A percentile compares a stretch with the other conserved stretches of the same genome.
Evolutionary conservation across 148 eudicot species (phyloP).

Genomic region (Limonium bicolor): DNA sequence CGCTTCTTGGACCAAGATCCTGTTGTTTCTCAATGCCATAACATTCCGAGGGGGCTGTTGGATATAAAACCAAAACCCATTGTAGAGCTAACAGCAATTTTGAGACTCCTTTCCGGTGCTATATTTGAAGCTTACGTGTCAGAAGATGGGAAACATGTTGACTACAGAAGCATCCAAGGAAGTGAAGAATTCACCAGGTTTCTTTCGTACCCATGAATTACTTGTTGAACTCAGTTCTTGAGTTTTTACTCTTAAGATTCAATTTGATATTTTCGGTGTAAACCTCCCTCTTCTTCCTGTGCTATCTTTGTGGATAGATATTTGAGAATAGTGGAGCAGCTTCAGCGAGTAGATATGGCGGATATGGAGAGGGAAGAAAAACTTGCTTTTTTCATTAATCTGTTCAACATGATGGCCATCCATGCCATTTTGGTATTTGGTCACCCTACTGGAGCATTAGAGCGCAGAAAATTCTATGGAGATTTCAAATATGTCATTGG

Average conservation of each 20-base stretch:
- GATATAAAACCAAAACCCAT: constrained; percentile 35
- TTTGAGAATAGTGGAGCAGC: constrained; percentile 36
- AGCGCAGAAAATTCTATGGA: constrained; percentile 28
- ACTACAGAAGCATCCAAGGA: constrained; percentile 43
- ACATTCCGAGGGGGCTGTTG: constrained; percentile 31
- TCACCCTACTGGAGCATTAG: constrained; percentile 32
- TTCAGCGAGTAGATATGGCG: constrained; percentile 27
- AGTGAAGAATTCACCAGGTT: constrained; percentile 51
- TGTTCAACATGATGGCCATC: constrained; percentile 37
- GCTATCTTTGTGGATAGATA: too few relatives aligned
- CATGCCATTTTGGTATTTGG: constrained; percentile 35
- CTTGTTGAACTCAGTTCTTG: not conserved
- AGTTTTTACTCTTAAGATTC: not conserved
- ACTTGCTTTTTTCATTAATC: constrained; percentile 36
- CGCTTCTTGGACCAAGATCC: too few relatives aligned
- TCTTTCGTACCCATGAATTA: constrained; percentile 2
- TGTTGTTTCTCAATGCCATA: too few relatives aligned
- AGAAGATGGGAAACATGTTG: constrained; percentile 37
- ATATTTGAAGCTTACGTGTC: constrained; percentile 40
- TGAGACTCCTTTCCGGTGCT: constrained; percentile 27
- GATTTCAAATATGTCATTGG: constrained; percentile 42
- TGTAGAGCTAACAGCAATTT: constrained; percentile 27
- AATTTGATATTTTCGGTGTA: too few relatives aligned
- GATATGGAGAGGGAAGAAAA: constrained; percentile 33
- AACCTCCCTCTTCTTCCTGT: too few relatives aligned